Percentiles rank a stretch among this genome's conserved stretches.
Evolutionary conservation across 768 basidiomycete species (phyloP).

Genomic region (Tricholoma furcatifolium): DNA sequence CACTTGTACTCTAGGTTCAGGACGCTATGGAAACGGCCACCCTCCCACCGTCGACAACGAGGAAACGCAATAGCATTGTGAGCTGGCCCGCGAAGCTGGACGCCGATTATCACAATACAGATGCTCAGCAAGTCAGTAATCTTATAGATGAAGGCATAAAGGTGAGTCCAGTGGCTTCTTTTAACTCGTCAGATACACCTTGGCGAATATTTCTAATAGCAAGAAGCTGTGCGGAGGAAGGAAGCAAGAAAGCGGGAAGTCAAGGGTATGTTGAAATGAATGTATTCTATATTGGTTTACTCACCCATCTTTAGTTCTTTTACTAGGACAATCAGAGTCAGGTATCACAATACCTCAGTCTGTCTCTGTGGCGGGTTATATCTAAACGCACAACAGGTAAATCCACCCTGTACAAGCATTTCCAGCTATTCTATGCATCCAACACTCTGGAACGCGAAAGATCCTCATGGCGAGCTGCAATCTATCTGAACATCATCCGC

Average conservation of each 20-base stretch:
- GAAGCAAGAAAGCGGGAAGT: constrained; percentile 14
- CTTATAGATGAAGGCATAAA: constrained; percentile 17
- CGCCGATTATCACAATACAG: constrained; percentile 11
- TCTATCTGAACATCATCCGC: constrained; percentile 17
- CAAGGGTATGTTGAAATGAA: constrained; percentile 5
- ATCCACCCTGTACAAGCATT: constrained; percentile 19
- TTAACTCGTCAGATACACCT: background rate
- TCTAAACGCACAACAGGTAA: constrained; percentile 11
- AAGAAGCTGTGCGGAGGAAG: constrained; percentile 12
- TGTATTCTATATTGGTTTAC: background rate
- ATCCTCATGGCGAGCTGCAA: constrained; percentile 15
- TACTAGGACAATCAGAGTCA: constrained; percentile 18
- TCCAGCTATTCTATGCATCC: constrained; percentile 17
- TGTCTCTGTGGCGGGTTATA: background rate
- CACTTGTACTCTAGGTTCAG: too few relatives aligned
- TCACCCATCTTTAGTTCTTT: constrained; percentile 6
- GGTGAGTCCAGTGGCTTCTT: background rate
- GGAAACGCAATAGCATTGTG: background rate
- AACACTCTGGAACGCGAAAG: constrained; percentile 18
- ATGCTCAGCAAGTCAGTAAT: constrained; percentile 11
- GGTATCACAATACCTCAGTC: background rate
- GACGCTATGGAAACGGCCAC: too few relatives aligned
- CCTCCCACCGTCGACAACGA: too few relatives aligned
- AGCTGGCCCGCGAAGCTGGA: constrained; percentile 7
- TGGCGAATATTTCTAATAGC: constrained; percentile 1